Evolutionary conservation across 306 rosid species (phyloP), one percentile per base, ranked within the genome.

Genomic region (Lablab purpureus): DNA sequence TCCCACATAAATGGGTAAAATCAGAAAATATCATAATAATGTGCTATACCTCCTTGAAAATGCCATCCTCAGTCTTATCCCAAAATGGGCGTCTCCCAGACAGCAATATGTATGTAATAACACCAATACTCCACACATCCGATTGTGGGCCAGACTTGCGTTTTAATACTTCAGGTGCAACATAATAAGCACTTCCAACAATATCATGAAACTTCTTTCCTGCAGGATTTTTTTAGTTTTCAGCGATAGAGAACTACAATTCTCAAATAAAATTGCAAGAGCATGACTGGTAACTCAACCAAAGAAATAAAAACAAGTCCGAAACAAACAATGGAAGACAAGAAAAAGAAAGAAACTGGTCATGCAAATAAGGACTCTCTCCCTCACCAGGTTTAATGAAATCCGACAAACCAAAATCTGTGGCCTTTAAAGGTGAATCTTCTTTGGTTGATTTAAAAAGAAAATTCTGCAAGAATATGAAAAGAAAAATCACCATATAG

Each of bases 91-190:
- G 98, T 77, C 89, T 90, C 50, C 98, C 98, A 45, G 91, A 90
- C 55, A 94, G 91, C 86, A 94, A 88, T 82, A 94, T 91, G 79
- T 94, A 94, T 56, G 97, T 89, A 80, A 94, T 94, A 49, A 94
- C 97, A 64, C 98, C 98, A 74, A 94, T 91, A 74, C 98, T 94
- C 98, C 98, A 94, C 23, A 89, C 97, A 84, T 94, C 98, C 19
- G 97, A 90, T 78, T 94, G 92, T 54, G 97, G 97, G 71, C 98
- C 98, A 23, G 97, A 94, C 82, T 87, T 89, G 36, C 98, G 91
- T 84, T 82, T 94, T 83, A 94, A 76, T 51, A 94, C 98, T 87
- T 94, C 98, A 2, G 98, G 98, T 67, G 98, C 98, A 56, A 94
- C 97, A 68, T 94, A 94, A 69, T 94, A 94, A 74, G 98, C 98